phyloP scores from a whole-genome alignment of 495 filamentous ascomycete genomes.

The Aspergillus leporis region DNA sequence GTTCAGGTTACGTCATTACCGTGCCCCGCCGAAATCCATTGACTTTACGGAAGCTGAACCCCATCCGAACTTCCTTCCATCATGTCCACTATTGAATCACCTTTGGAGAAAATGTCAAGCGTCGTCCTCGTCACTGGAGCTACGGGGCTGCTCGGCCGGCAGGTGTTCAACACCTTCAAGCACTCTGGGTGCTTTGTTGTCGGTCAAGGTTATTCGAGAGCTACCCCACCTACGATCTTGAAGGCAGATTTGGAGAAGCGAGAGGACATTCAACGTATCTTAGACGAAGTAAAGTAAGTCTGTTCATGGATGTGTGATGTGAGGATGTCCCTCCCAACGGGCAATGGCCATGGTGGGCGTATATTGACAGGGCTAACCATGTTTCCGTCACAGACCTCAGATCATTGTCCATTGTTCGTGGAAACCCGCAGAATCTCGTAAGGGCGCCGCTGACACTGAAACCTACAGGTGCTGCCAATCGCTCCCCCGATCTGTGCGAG shows the following conservation, averaged over 20 bases:
- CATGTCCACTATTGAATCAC: slow-evolving; percentile 9
- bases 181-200: slow-evolving; percentile 68
- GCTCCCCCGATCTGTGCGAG: slow-evolving; percentile 83
- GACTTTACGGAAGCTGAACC: background rate
- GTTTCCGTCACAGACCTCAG: slow-evolving; percentile 57
- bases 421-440: background rate
- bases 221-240: slow-evolving; percentile 67
- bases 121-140: slow-evolving; percentile 82
- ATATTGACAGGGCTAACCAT: background rate
- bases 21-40: slow-evolving; percentile 11
- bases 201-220: slow-evolving; percentile 77
- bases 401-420: slow-evolving; percentile 81
- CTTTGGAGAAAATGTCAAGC: slow-evolving; percentile 47
- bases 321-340: background rate
- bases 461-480: slow-evolving; percentile 77
- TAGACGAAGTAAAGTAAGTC: slow-evolving; percentile 58
- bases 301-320: background rate
- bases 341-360: background rate
- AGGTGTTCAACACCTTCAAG: slow-evolving; percentile 75
- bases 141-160: slow-evolving; percentile 78
- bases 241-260: slow-evolving; percentile 72
- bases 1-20: slow-evolving; percentile 18
- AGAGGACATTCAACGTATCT: slow-evolving; percentile 57
- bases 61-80: background rate
- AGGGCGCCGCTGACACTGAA: slow-evolving; percentile 17